These are phyloP conservation scores for Tetracladium setigerum DNA, from an alignment of 495 filamentous ascomycete species.

Conservation along the genomic window DNA sequence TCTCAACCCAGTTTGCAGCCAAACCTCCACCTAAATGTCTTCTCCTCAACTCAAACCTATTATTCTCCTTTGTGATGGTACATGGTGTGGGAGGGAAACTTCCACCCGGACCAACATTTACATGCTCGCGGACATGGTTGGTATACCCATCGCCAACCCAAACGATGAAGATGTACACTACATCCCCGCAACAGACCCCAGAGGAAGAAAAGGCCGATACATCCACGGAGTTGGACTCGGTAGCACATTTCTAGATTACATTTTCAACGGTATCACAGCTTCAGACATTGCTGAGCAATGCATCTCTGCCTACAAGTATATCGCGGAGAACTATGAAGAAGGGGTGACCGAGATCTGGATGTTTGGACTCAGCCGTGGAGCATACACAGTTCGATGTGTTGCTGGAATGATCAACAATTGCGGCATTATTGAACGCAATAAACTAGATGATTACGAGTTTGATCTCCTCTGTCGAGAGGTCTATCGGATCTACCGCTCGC, in stretches of 20 bases:
- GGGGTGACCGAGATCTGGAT: neutral
- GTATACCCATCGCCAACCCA: neutral
- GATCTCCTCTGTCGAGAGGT: neutral
- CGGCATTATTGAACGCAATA: neutral
- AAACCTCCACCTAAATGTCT: too few relatives aligned
- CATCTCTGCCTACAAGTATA: neutral
- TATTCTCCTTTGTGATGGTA: slow-evolving; percentile 15
- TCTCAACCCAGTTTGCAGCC: too few relatives aligned
- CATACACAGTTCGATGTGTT: neutral
- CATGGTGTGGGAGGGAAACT: neutral
- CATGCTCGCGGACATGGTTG: neutral
- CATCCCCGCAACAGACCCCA: neutral
- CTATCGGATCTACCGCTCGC: neutral
- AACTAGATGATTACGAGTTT: too few relatives aligned
- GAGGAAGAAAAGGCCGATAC: too few relatives aligned
- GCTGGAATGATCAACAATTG: neutral
- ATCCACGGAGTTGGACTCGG: neutral
- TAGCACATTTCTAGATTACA: neutral
- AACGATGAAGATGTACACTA: neutral
- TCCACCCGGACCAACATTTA: neutral
- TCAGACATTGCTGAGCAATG: neutral
- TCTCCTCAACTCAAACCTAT: too few relatives aligned
- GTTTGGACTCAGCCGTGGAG: neutral
- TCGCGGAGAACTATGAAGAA: neutral
- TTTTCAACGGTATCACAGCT: neutral